Evolutionary conservation across 441 rosid species (phyloP).

Genomic region (Aquilaria agallochum): DNA sequence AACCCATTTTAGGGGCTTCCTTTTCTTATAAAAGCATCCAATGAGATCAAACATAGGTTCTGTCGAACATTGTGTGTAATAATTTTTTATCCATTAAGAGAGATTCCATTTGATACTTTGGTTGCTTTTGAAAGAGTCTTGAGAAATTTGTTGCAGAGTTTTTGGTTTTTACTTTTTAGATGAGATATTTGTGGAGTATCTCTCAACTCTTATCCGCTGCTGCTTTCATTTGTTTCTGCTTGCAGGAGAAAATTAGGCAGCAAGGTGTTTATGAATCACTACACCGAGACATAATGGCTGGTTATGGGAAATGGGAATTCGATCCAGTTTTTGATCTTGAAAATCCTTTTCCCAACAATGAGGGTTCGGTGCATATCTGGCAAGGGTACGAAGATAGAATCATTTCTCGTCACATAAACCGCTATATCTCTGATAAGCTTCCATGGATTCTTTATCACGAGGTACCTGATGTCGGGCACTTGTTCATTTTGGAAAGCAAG

Average conservation of each 20-base stretch:
- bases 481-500: slow-evolving; percentile 19
- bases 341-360: slow-evolving; percentile 45
- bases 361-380: slow-evolving; percentile 57
- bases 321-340: slow-evolving; percentile 40
- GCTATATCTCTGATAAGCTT: slow-evolving; percentile 40
- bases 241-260: slow-evolving; percentile 48
- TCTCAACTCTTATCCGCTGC: neutral
- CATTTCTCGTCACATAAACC: slow-evolving; percentile 30
- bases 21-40: neutral
- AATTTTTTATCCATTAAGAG: no score
- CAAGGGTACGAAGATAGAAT: slow-evolving; percentile 51
- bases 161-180: no score
- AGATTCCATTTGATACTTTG: no score
- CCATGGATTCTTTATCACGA: slow-evolving; percentile 56
- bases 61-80: no score
- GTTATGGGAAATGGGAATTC: slow-evolving; percentile 51
- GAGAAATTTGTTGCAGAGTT: no score
- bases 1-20: neutral
- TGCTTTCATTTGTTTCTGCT: slow-evolving; percentile 10
- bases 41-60: no score
- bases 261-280: slow-evolving; percentile 56
- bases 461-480: slow-evolving; percentile 48
- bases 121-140: no score
- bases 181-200: no score
- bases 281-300: slow-evolving; percentile 36